Evolutionary conservation across 805 yeast species (phyloP), one percentile per base, ranked within the genome.

Genomic region (Millerozyma miso): DNA sequence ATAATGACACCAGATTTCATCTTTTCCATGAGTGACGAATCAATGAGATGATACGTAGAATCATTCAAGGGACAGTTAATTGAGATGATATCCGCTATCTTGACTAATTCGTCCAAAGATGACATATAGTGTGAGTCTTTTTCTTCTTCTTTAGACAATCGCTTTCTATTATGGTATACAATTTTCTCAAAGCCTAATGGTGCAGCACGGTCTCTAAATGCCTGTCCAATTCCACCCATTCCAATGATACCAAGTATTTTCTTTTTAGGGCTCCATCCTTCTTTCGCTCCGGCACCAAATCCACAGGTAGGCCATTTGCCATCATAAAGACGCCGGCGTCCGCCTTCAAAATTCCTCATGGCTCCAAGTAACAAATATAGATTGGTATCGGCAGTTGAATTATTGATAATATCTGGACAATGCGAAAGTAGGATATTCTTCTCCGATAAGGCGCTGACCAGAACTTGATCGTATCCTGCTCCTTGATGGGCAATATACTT

Each of bases 211-310:
- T 79, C 76, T 37, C 85, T 71, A 36, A 85, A 77, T 19, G 84
- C 83, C 37, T 86, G 76, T 33, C 93, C 95, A 60, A 85, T 85
- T 31, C 89, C 89, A 18, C 93, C 95, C 74, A 85, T 71, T 12
- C 93, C 95, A 40, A 83, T 64, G 43, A 86, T 77, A 40, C 95
- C 93, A 16, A 86, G 80, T 17, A 69, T 69, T 54, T 83, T 81
- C 3, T 85, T 86, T 46, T 69, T 78, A n/a, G 89, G 89, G 55
- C 83, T 89, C 54, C 74, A 71, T 7, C 89, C 90, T 39, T 77
- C 60, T 4, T 80, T 73, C 1, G 79, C 72, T 3, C 79, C 81
- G 2, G 55, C 61, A 23, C 54, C 50, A 44, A 67, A 65, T 16
- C 49, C 58, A 46, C 46, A 51, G 3, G 58, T 48, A 13, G 74